Base-by-base conservation (phyloP, 2,329 filamentous ascomycete species). In the Chalaropsis thielavioides region DNA sequence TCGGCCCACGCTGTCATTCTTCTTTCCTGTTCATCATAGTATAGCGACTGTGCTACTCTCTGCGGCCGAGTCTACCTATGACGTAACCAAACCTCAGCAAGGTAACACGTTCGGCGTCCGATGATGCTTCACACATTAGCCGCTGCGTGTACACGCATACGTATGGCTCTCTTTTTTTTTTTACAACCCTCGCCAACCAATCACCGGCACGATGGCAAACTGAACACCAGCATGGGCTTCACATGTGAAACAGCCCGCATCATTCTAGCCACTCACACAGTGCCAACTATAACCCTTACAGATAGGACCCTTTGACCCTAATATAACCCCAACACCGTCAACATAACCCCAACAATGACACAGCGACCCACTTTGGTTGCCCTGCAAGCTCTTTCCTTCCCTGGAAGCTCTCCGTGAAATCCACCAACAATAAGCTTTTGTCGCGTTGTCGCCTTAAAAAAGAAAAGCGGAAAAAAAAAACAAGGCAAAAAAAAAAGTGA, bases 381-480 rank as follows among this genome's bases (percentile, higher is more conserved):
- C 62, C 49, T 58, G 60, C 41, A 58, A 58, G 27, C 49, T 40
- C 22, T 24, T 7, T 27, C 46, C 35, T 24, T 54, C 44, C 35
- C 7, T 11, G 11, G 19, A 59, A 58, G 54, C 62, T 44, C n/a
- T n/a, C n/a, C n/a, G n/a, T n/a, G n/a, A n/a, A n/a, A n/a, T n/a
- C n/a, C n/a, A n/a, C n/a, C n/a, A n/a, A n/a, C n/a, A n/a, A n/a
- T n/a, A n/a, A n/a, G n/a, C n/a, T n/a, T n/a, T 49, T 41, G 22
- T 27, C 38, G 41, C 40, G 27, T 19, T 19, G 31, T 63, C 27
- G 22, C 13, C 40, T 31, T 31, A 8, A 59, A 64, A 64, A 46
- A 60, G 40, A 64, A 64, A 46, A 31, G 31, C n/a, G n/a, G 6
- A 15, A 63, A 56, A 38, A 35, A 63, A 38, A 19, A 38, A 54